A percentile compares a stretch with the other conserved stretches of the same genome.
Evolutionary conservation across 1,139 yeast species (phyloP).

Genomic region (Debaryomyces coudertii): DNA sequence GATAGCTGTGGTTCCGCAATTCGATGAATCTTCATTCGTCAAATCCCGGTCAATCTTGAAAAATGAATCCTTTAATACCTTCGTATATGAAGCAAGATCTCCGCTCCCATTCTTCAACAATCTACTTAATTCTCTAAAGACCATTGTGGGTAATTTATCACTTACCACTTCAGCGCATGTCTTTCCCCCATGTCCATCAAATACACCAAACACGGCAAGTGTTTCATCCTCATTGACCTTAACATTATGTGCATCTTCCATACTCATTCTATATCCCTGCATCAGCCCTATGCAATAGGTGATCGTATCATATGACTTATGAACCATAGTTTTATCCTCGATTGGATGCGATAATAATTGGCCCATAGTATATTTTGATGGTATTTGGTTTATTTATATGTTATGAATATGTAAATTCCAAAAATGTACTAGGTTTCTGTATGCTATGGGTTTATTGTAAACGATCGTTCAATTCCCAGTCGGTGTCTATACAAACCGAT

Average conservation of each 20-base stretch:
- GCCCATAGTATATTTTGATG: slow-evolving; percentile 52
- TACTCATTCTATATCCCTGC: slow-evolving; percentile 77
- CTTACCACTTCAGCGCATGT: slow-evolving; percentile 60
- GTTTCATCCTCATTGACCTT: slow-evolving; percentile 44
- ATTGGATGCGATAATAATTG: slow-evolving; percentile 76
- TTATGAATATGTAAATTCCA: slow-evolving; percentile 2
- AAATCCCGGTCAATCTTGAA: slow-evolving; percentile 59
- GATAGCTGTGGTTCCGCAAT: slow-evolving; percentile 74
- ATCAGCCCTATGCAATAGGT: slow-evolving; percentile 71
- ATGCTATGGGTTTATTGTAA: background rate
- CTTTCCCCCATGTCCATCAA: slow-evolving; percentile 82
- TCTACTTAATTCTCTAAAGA: slow-evolving; percentile 33
- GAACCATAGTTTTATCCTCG: slow-evolving; percentile 63
- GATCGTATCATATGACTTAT: slow-evolving; percentile 44
- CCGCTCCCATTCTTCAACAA: slow-evolving; percentile 10
- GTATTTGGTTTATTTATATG: background rate
- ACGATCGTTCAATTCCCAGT: background rate
- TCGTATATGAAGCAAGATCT: slow-evolving; percentile 22
- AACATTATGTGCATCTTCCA: slow-evolving; percentile 76
- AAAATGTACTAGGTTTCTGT: background rate
- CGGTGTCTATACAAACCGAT: background rate
- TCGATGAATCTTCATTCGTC: slow-evolving; percentile 41
- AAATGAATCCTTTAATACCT: slow-evolving; percentile 55
- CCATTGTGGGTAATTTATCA: slow-evolving; percentile 40
- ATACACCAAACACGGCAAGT: slow-evolving; percentile 68